These are phyloP conservation scores for Grosmannia penicillata DNA, from an alignment of 2,329 filamentous ascomycete genomes.

Conservation along the genomic window DNA sequence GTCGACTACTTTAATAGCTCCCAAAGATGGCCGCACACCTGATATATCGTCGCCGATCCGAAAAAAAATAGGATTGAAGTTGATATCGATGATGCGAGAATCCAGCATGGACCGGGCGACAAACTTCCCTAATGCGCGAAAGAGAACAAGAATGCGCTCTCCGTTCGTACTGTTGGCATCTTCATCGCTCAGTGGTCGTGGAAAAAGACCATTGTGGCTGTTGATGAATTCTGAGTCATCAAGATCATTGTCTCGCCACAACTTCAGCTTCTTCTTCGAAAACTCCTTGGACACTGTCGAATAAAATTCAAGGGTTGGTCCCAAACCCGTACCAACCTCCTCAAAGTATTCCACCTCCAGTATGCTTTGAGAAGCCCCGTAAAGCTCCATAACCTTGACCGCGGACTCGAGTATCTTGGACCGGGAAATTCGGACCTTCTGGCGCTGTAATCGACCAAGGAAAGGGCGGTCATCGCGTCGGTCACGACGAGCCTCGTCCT, in stretches of 20 bases:
- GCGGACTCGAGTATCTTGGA: conserved; percentile 93
- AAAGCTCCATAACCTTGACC: conserved; percentile 96
- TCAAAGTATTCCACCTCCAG: conserved; percentile 98
- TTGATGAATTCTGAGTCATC: conserved; percentile 66
- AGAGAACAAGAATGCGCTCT: conserved; percentile 76
- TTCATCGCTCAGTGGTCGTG: conserved; percentile 72
- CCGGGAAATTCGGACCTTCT: conserved; percentile 95
- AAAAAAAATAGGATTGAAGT: conserved; percentile 97
- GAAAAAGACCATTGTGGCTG: conserved; percentile 74
- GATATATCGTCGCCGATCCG: conserved; percentile 62
- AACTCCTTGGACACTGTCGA: conserved; percentile 96
- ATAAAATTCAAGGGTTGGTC: conserved; percentile 94
- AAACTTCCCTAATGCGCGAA: conserved; percentile 91
- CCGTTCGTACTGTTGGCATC: conserved; percentile 62
- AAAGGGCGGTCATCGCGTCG: conserved; percentile 84
- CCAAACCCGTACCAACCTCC: conserved; percentile 90
- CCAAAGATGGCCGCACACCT: conserved; percentile 66
- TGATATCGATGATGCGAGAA: conserved; percentile 92
- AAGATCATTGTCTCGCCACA: conserved; percentile 87
- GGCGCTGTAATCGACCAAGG: conserved; percentile 78
- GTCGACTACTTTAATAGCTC: conserved; percentile 81
- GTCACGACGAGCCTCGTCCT: conserved; percentile 67
- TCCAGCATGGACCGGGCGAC: conserved; percentile 97
- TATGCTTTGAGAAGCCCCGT: conserved; percentile 90
- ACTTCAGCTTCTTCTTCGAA: conserved; percentile 88